Conservation (phyloP, 23 red algal genomes). For the Agarophyton chilense region DNA sequence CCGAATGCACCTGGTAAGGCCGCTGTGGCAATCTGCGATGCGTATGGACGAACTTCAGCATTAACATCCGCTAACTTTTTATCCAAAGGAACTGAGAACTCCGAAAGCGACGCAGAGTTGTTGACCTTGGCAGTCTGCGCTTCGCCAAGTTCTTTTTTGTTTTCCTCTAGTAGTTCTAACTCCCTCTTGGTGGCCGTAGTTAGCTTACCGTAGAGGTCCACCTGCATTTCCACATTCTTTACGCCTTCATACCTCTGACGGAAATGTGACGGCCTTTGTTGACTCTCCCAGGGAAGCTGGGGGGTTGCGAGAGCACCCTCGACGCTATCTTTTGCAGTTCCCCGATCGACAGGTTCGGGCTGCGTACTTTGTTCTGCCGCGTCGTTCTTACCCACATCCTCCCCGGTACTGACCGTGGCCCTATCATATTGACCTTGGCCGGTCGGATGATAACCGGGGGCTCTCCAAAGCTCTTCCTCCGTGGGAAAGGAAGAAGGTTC, state of each 20-base stretch:
- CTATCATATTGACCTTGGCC: neutral
- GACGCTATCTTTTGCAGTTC: neutral
- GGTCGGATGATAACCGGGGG: neutral
- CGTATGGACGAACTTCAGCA: neutral
- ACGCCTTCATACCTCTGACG: neutral
- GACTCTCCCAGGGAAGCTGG: neutral
- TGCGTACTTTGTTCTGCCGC: neutral
- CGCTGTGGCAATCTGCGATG: neutral
- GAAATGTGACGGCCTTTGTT: neutral
- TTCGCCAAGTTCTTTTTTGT: neutral
- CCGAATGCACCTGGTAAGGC: neutral
- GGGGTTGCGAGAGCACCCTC: neutral
- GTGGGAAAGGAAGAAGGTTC: neutral
- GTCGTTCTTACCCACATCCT: neutral
- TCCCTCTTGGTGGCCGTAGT: neutral
- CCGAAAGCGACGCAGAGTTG: neutral
- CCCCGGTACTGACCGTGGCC: neutral
- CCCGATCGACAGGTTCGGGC: neutral
- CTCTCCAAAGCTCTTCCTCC: neutral
- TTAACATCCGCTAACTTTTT: neutral
- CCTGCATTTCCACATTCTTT: neutral
- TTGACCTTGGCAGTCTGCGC: neutral
- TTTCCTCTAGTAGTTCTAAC: neutral
- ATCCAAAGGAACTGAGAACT: neutral
- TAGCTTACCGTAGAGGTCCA: slow-evolving; percentile 12